These are phyloP conservation scores for Picea sitchensis DNA, from an alignment of 75 land plant species.

Conservation along the genomic window DNA sequence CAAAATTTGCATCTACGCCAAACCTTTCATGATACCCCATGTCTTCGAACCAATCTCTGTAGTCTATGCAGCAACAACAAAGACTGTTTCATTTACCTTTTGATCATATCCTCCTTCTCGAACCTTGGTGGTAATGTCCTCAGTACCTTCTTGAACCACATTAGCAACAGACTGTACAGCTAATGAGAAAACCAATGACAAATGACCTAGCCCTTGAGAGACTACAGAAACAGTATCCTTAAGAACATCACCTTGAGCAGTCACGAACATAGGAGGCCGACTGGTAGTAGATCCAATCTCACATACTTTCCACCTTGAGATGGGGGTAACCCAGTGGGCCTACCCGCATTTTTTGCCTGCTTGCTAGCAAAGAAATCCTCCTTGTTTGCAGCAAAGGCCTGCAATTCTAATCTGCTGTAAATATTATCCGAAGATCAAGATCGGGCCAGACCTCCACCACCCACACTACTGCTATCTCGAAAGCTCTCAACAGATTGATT, in stretches of 20 bases:
- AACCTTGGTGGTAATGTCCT: no score
- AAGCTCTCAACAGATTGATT: no score
- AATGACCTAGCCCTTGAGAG: slow-evolving; percentile 16
- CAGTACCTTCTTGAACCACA: no score
- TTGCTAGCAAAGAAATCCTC: slow-evolving; percentile 76
- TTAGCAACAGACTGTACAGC: no score
- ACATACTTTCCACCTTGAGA: slow-evolving; percentile 9
- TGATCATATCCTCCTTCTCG: no score
- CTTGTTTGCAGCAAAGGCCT: slow-evolving; percentile 14
- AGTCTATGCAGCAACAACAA: no score
- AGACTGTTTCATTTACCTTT: no score
- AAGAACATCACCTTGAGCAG: slow-evolving; percentile 56
- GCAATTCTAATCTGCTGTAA: slow-evolving; percentile 55
- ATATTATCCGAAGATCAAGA: slow-evolving; percentile 76
- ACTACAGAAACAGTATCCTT: slow-evolving; percentile 60
- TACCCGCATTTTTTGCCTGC: slow-evolving; percentile 69
- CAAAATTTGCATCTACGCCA: no score
- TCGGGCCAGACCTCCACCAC: slow-evolving; percentile 6
- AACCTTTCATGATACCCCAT: no score
- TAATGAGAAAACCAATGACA: no score
- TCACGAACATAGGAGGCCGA: slow-evolving; percentile 28
- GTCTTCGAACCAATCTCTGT: no score
- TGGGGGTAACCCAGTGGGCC: slow-evolving; percentile 80
- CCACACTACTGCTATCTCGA: no score
- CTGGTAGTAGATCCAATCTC: slow-evolving; percentile 79